These are phyloP conservation scores for Cryptococcus wingfieldii DNA, from an alignment of 1,284 basidiomycete species.

Conservation along the genomic window DNA sequence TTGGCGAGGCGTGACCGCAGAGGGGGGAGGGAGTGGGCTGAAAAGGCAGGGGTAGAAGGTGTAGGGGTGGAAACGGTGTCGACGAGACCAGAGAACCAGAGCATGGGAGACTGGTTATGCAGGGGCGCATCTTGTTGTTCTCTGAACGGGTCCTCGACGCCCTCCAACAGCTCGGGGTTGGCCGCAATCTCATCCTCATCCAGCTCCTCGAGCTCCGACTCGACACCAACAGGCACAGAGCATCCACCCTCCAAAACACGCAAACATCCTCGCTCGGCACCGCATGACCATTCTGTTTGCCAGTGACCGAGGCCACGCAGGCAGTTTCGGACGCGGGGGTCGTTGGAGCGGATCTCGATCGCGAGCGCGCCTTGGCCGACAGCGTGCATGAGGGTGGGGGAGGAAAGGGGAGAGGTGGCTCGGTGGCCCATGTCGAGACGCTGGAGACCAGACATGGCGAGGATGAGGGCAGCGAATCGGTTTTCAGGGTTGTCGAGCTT, in stretches of 20 bases:
- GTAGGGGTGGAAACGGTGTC: slow-evolving; percentile 18
- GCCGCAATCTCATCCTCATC: slow-evolving; percentile 9
- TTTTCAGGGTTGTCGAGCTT: slow-evolving; percentile 85
- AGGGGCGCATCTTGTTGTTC: slow-evolving; percentile 19
- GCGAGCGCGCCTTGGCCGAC: slow-evolving; percentile 92
- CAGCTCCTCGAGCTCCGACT: slow-evolving; percentile 51
- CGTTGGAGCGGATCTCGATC: slow-evolving; percentile 77
- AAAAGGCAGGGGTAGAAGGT: slow-evolving; percentile 15
- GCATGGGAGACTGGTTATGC: slow-evolving; percentile 28
- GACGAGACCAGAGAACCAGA: slow-evolving; percentile 45
- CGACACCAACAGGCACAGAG: slow-evolving; percentile 91
- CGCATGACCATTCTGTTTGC: slow-evolving; percentile 68
- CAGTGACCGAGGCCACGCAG: slow-evolving; percentile 68
- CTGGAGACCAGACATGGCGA: slow-evolving; percentile 90
- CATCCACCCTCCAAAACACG: slow-evolving; percentile 91
- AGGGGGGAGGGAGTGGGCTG: slow-evolving; percentile 21
- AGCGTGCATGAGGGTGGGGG: slow-evolving; percentile 77
- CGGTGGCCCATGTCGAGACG: slow-evolving; percentile 73
- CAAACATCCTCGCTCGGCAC: slow-evolving; percentile 81
- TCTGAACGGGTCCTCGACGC: slow-evolving; percentile 18
- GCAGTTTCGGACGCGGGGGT: slow-evolving; percentile 59
- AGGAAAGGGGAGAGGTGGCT: slow-evolving; percentile 69
- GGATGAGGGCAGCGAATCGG: slow-evolving; percentile 84
- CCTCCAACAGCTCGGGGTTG: slow-evolving; percentile 3
- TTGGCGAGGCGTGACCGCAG: slow-evolving; percentile 35